A percentile compares a stretch with the other conserved stretches of the same genome.
Conservation (phyloP, 306 rosid genomes). For the Argentina anserina region DNA sequence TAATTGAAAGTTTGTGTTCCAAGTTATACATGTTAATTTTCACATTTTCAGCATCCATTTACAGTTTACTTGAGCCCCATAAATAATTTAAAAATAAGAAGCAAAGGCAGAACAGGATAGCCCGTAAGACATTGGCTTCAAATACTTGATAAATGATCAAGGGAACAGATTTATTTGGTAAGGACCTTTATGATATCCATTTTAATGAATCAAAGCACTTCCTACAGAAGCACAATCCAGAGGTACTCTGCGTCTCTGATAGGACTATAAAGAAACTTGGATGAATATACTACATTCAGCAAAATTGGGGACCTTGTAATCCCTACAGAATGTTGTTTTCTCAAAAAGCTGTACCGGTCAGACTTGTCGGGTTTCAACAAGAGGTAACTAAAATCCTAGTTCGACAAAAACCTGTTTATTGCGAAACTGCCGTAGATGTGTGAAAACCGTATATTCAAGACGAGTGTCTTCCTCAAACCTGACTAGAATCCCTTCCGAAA, state of each 20-base stretch:
- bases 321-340: not conserved
- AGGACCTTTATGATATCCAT: not conserved
- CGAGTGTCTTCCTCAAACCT: slow-evolving; percentile 40
- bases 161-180: not conserved
- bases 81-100: too few relatives aligned
- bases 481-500: slow-evolving; percentile 88
- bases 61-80: too few relatives aligned
- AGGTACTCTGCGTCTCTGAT: not conserved
- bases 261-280: not conserved
- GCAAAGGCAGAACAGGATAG: too few relatives aligned
- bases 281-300: not conserved
- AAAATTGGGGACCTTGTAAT: slow-evolving; percentile 2
- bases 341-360: not conserved
- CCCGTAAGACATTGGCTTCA: too few relatives aligned
- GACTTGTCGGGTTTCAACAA: not conserved
- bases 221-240: not conserved
- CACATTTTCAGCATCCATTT: slow-evolving; percentile 5
- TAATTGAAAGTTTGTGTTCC: slow-evolving; percentile 8
- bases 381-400: not conserved
- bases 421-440: not conserved
- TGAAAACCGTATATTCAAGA: slow-evolving; percentile 11
- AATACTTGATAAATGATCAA: too few relatives aligned
- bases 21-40: not conserved
- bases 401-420: not conserved
- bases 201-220: not conserved